Evolutionary conservation across 2,329 filamentous ascomycete species (phyloP).

Genomic region (Verticillium nubilum): DNA sequence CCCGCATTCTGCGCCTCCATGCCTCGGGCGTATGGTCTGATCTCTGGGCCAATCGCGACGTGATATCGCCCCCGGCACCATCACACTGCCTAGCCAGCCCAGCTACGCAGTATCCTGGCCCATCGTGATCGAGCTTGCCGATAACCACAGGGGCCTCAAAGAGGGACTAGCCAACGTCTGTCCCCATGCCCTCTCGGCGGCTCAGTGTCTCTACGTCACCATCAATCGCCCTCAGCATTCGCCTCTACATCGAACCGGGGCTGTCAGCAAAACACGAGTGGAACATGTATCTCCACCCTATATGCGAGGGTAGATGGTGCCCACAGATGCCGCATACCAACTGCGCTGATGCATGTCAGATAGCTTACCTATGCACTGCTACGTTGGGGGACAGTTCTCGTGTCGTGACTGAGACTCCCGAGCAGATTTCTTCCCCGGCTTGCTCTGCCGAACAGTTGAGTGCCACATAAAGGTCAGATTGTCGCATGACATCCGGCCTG

Average conservation of each 20-base stretch:
- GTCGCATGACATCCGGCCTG: background rate
- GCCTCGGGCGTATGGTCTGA: background rate
- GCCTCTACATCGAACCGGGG: background rate
- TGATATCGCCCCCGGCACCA: no score
- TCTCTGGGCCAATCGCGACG: no score
- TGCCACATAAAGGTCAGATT: background rate
- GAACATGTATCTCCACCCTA: background rate
- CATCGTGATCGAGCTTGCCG: no score
- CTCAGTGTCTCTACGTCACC: background rate
- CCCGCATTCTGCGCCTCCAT: background rate
- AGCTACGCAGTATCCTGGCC: no score
- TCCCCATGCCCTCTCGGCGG: background rate
- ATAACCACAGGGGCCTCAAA: no score
- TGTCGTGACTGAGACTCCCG: background rate
- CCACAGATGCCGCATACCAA: background rate
- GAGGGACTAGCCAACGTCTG: no score
- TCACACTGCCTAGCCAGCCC: no score
- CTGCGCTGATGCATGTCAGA: background rate
- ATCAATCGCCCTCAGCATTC: background rate
- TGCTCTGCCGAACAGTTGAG: slow-evolving; percentile 22
- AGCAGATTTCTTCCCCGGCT: background rate
- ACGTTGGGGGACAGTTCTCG: background rate
- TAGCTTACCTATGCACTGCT: background rate
- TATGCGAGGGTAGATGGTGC: background rate
- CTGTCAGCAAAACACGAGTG: background rate